These are phyloP conservation scores for Pseudogymnoascus sp. DNA, from an alignment of 2,329 filamentous ascomycete genomes.

Conservation along the genomic window DNA sequence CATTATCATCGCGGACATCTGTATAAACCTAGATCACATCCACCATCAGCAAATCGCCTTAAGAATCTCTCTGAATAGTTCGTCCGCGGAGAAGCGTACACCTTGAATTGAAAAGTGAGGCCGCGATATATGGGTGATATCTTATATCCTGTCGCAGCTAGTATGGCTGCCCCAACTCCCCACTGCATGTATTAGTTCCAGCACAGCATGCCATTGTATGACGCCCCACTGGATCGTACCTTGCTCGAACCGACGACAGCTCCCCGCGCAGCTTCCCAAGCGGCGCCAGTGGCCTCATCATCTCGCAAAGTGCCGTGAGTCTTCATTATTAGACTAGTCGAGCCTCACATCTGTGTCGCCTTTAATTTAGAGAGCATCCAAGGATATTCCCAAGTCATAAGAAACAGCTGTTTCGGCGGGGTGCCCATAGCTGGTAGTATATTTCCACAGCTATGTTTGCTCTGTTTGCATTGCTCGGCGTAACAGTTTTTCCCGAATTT, in stretches of 20 bases:
- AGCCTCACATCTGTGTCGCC: not conserved
- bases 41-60: not conserved
- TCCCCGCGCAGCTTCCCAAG: constrained; percentile 64
- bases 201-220: not conserved
- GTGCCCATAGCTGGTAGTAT: not conserved
- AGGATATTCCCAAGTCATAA: not conserved
- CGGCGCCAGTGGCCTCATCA: constrained; percentile 61
- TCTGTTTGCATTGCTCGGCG: constrained; percentile 7
- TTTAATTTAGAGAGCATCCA: not conserved
- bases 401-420: constrained; percentile 4
- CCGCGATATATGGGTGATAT: constrained; percentile 66
- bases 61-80: not conserved
- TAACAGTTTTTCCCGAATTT: not conserved
- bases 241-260: constrained; percentile 60
- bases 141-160: constrained; percentile 55
- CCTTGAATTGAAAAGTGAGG: constrained; percentile 69
- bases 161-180: constrained; percentile 57
- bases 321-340: constrained; percentile 34
- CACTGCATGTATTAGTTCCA: constrained; percentile 39
- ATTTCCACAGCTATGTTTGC: constrained; percentile 1
- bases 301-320: constrained; percentile 52
- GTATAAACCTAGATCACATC: constrained; percentile 55
- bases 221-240: constrained; percentile 31
- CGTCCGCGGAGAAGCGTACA: constrained; percentile 43
- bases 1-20: constrained; percentile 80